Evolutionary conservation across 306 rosid genomes (phyloP), one percentile per base, ranked within the genome.

Genomic region (Vicia faba): DNA sequence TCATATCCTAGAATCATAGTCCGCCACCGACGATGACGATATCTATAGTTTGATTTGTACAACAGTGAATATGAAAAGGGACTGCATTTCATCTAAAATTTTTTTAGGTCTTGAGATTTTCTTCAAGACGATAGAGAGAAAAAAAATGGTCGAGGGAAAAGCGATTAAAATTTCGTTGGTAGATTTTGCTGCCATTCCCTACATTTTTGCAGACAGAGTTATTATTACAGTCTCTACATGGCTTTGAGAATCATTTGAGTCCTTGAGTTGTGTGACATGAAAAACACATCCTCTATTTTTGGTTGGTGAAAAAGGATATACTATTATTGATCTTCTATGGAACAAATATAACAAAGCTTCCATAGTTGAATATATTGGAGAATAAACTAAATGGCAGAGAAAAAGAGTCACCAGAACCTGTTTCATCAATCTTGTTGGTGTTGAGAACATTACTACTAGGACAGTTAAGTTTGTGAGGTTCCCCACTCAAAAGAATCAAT

Each of bases 1-100:
- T 76, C 96, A 95, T 84, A 90, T 95, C 76, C 45, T 88, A 84
- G 99, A 95, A 26, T 78, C 92, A 46, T 93, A 93, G 86, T 69
- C 59, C 25, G 33, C 70, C 66, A 2, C 23, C 23, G 55, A 1
- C 28, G 28, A 25, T 3, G 39, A 61, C 72, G 69, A 81, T 78
- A 62, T 71, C 56, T 65, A 61, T 51, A 73, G 40, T 77, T 65
- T 73, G 81, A 71, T 77, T 59, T 74, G 81, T 75, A 61, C 59
- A 70, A 74, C 66, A 25, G 58, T 69, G 75, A 77, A 69, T 69
- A 31, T 31, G 80, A 74, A 68, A 68, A 75, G 55, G 64, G 73
- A 54, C 31, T 9, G 61, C 64, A 68, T 78, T 81, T 85, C 81
- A 62, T 79, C 78, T 73, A 74, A 69, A 69, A 77, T 84, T 88